Evolutionary conservation across 148 eudicot species (phyloP).

Genomic region (Vaccinium corymbosum): DNA sequence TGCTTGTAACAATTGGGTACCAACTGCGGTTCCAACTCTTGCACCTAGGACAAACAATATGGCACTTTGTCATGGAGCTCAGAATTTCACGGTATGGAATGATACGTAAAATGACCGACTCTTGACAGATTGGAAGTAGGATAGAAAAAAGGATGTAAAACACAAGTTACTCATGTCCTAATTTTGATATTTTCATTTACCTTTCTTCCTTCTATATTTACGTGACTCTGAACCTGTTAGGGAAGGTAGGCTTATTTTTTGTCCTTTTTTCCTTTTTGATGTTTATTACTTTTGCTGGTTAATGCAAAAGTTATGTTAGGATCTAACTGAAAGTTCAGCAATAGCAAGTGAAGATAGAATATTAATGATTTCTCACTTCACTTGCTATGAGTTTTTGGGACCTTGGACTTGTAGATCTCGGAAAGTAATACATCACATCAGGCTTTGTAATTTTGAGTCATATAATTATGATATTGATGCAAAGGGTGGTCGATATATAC

Average conservation of each 20-base stretch:
- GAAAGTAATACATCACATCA: conserved; percentile 34
- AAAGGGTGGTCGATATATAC: conserved; percentile 24
- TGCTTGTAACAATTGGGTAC: conserved; percentile 57
- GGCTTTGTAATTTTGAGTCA: conserved; percentile 53
- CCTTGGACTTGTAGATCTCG: conserved; percentile 54
- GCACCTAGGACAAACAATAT: conserved; percentile 29
- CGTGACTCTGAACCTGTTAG: conserved; percentile 21
- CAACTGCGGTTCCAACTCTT: conserved; percentile 60
- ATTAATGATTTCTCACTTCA: conserved; percentile 11
- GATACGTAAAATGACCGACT: conserved; percentile 29
- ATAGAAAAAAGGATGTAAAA: background rate
- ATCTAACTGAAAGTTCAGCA: conserved; percentile 41
- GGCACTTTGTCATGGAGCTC: conserved; percentile 38
- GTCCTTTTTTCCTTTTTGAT: background rate
- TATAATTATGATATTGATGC: conserved; percentile 22
- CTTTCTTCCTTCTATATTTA: conserved; percentile 18
- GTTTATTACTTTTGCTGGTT: background rate
- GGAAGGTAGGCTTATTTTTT: conserved; percentile 12
- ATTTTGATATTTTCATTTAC: conserved; percentile 17
- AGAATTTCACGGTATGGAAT: conserved; percentile 69
- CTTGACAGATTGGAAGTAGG: background rate
- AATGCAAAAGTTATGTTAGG: conserved; percentile 19
- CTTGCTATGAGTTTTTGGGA: conserved; percentile 75
- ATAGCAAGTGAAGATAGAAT: conserved; percentile 28
- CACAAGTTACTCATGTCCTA: conserved; percentile 6